Evolutionary conservation across 2,329 filamentous ascomycete genomes (phyloP), one percentile per base, ranked within the genome.

Genomic region (Penicillium sp.): DNA sequence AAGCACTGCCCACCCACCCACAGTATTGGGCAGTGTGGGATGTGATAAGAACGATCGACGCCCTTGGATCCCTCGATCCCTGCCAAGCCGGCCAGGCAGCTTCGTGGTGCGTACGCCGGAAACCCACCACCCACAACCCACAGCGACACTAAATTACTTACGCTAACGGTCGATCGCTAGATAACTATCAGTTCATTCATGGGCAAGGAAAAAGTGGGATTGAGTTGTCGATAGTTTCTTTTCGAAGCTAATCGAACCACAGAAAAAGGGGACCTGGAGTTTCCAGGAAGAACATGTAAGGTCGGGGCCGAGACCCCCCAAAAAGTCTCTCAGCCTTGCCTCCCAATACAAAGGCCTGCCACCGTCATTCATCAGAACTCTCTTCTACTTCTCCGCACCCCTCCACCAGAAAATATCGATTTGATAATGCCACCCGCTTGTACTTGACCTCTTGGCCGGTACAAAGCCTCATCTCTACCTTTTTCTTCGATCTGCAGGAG

Each of bases 31-130:
- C 10, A 8, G 38, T 40, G 43, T n/a, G 45, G n/a, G n/a, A 30
- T 42, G 45, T 30, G 45, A 30, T 48, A 30, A 28, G 45, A 48
- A 30, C 11, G 45, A 38, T 33, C 33, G 43, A 55, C 35, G 38
- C 53, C 19, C 19, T 35, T 40, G 54, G 38, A 54, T 37, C 40
- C 52, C 46, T 49, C 30, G 62, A 60, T 58, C 37, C 19, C 40
- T 60, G 65, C 67, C 65, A 67, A 65, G 67, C 58, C 64, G 55
- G 40, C 55, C 48, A 69, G 67, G 67, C 66, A 69, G 55, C 66
- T 55, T 25, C 33, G 55, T 49, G 51, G 55, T 69, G 57, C 65
- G 66, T 69, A 65, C 43, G 16, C 61, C 65, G 65, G 68, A 65
- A 38, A 25, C 61, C 14, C 43, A 46, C 30, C 43, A 25, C 61